Percentiles rank a stretch among this genome's conserved stretches.
Evolutionary conservation across 2,329 filamentous ascomycete species (phyloP).

Genomic region (Colletotrichum sp.): DNA sequence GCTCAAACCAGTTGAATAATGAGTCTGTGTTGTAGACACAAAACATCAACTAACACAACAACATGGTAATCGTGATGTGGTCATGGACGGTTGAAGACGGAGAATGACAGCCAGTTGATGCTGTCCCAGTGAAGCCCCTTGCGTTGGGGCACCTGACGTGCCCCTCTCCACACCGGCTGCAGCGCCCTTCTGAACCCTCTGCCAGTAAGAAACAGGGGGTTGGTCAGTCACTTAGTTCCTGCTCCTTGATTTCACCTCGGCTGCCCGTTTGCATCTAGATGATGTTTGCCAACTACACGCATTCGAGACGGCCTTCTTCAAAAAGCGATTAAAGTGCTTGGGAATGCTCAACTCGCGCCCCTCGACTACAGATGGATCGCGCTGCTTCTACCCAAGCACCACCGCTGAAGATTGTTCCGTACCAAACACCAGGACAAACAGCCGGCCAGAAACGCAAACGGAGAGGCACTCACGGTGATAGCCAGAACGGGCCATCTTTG

Average conservation of each 20-base stretch:
- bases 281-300: neutral
- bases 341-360: fast-evolving
- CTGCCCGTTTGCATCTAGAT: neutral
- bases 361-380: neutral
- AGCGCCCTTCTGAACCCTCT: neutral
- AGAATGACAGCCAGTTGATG: neutral
- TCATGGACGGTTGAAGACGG: neutral
- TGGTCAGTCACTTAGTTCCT: neutral
- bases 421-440: neutral
- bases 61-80: fast-evolving
- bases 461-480: neutral
- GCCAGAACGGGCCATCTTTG: neutral
- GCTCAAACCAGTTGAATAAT: neutral
- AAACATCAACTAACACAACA: neutral
- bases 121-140: neutral
- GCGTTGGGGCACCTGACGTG: neutral
- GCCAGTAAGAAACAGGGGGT: neutral
- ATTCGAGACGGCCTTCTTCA: neutral
- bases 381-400: neutral
- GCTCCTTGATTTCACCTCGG: neutral
- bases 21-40: neutral
- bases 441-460: neutral
- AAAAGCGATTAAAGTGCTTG: neutral
- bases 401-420: neutral
- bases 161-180: neutral